These are phyloP conservation scores for Penicillium sclerotigenum DNA, from an alignment of 2,329 filamentous ascomycete species.

Conservation along the genomic window DNA sequence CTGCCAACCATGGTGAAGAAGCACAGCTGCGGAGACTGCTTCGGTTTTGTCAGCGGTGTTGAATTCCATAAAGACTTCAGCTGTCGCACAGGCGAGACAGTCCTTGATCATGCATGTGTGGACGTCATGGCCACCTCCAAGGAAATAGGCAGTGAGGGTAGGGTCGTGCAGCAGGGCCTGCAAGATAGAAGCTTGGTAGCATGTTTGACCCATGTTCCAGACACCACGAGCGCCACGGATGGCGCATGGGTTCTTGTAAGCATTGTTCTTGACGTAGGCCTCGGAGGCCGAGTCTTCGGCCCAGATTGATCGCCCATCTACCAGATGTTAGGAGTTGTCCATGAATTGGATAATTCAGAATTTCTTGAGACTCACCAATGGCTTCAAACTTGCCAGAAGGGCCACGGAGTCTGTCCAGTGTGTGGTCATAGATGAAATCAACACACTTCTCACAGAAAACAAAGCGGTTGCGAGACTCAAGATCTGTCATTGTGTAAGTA, in stretches of 20 bases:
- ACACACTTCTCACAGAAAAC: conserved; percentile 41
- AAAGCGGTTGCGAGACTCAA: conserved; percentile 41
- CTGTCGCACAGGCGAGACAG: conserved; percentile 60
- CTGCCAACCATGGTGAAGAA: conserved; percentile 66
- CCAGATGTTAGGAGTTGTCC: conserved; percentile 1
- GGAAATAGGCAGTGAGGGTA: conserved; percentile 84
- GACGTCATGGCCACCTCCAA: conserved; percentile 82
- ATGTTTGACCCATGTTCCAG: conserved; percentile 97
- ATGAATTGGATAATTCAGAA: neutral
- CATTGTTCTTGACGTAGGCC: conserved; percentile 73
- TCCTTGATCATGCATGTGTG: conserved; percentile 59
- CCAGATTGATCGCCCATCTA: conserved; percentile 35
- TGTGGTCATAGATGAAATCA: conserved; percentile 44
- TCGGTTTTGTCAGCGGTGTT: conserved; percentile 66
- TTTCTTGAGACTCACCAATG: conserved; percentile 3
- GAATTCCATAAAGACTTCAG: conserved; percentile 63
- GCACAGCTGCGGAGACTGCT: conserved; percentile 84
- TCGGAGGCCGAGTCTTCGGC: conserved; percentile 60
- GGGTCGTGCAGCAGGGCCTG: conserved; percentile 94
- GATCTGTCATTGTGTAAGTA: conserved; percentile 29
- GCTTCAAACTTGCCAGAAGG: conserved; percentile 17
- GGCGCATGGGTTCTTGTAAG: conserved; percentile 74
- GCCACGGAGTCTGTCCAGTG: conserved; percentile 37
- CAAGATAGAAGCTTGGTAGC: conserved; percentile 94
- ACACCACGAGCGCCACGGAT: conserved; percentile 86